A percentile compares a stretch with the other conserved stretches of the same genome.
Conservation (phyloP, 2,329 filamentous ascomycete genomes). For the Calonectria pseudoreteaudii region DNA sequence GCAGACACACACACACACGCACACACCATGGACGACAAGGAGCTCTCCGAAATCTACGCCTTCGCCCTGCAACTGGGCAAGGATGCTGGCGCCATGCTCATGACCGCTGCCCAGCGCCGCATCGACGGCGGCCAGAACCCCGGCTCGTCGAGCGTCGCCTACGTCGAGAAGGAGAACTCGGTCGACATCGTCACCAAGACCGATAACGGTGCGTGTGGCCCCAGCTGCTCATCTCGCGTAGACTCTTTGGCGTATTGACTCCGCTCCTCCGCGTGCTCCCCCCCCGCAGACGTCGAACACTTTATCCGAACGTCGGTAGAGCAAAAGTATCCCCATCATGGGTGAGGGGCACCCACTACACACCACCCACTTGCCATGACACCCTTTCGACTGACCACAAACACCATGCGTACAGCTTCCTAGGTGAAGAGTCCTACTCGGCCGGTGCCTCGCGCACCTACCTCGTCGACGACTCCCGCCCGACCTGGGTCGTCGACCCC, state of each 20-base stretch:
- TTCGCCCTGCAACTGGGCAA: slow-evolving; percentile 79
- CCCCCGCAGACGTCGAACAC: slow-evolving; percentile 72
- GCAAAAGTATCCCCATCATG: slow-evolving; percentile 72
- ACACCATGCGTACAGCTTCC: slow-evolving; percentile 63
- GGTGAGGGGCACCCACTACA: slow-evolving; percentile 57
- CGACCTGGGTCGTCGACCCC: slow-evolving; percentile 83
- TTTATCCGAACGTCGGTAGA: slow-evolving; percentile 74
- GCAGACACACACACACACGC: slow-evolving; percentile 3
- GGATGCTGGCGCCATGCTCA: slow-evolving; percentile 75
- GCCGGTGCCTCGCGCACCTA: slow-evolving; percentile 76
- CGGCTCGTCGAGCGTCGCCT: slow-evolving; percentile 34
- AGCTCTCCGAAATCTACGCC: slow-evolving; percentile 74
- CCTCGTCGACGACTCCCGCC: slow-evolving; percentile 66
- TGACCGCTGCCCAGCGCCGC: slow-evolving; percentile 64
- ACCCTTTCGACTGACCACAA: slow-evolving; percentile 10
- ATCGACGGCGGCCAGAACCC: slow-evolving; percentile 36
- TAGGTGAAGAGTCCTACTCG: slow-evolving; percentile 83
- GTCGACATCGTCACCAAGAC: slow-evolving; percentile 84
- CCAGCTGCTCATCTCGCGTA: too few relatives aligned
- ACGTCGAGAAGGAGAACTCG: slow-evolving; percentile 76
- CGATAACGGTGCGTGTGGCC: slow-evolving; percentile 69
- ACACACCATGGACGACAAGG: slow-evolving; percentile 49
- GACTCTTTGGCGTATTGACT: slow-evolving; percentile 4
- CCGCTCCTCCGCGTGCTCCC: slow-evolving; percentile 10
- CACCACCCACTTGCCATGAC: background rate